phyloP scores from a whole-genome alignment of 1,284 basidiomycete species.

The Ceratobasidium sp. region DNA sequence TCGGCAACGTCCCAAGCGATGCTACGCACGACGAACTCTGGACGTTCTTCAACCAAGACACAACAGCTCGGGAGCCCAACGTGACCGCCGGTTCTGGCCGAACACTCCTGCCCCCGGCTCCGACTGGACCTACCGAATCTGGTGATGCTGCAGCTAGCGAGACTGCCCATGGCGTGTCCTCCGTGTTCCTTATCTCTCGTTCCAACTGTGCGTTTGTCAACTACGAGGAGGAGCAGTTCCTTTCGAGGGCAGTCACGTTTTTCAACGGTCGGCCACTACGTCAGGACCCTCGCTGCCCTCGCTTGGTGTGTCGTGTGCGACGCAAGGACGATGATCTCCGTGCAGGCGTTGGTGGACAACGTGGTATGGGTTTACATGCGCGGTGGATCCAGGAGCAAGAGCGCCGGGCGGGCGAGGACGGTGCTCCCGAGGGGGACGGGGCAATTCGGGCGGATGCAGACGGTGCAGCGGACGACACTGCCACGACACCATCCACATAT shows the following conservation, averaged over 20 bases:
- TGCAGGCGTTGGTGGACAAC: constrained; percentile 90
- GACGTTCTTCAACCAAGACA: constrained; percentile 71
- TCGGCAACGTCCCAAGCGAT: constrained; percentile 87
- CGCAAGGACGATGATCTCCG: constrained; percentile 86
- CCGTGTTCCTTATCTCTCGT: constrained; percentile 91
- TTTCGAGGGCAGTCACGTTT: constrained; percentile 73
- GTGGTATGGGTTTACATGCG: constrained; percentile 86
- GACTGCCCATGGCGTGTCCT: constrained; percentile 69
- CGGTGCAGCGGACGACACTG: constrained; percentile 44
- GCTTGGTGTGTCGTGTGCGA: constrained; percentile 87
- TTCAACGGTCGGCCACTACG: constrained; percentile 79
- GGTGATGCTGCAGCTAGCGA: constrained; percentile 6
- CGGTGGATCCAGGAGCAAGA: constrained; percentile 75
- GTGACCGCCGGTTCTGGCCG: constrained; percentile 11
- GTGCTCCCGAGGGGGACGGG: constrained; percentile 11
- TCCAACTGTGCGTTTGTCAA: constrained; percentile 96
- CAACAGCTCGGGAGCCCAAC: constrained; percentile 35
- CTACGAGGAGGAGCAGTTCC: constrained; percentile 71
- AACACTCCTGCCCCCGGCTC: not conserved
- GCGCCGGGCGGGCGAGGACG: constrained; percentile 44
- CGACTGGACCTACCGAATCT: not conserved
- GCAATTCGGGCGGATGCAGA: too few relatives aligned
- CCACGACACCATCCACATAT: constrained; percentile 47
- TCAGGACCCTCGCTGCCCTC: constrained; percentile 76
- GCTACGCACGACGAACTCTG: constrained; percentile 89